These are phyloP conservation scores for Cladobotryum mycophilum DNA, from an alignment of 2,329 filamentous ascomycete species.

Conservation along the genomic window DNA sequence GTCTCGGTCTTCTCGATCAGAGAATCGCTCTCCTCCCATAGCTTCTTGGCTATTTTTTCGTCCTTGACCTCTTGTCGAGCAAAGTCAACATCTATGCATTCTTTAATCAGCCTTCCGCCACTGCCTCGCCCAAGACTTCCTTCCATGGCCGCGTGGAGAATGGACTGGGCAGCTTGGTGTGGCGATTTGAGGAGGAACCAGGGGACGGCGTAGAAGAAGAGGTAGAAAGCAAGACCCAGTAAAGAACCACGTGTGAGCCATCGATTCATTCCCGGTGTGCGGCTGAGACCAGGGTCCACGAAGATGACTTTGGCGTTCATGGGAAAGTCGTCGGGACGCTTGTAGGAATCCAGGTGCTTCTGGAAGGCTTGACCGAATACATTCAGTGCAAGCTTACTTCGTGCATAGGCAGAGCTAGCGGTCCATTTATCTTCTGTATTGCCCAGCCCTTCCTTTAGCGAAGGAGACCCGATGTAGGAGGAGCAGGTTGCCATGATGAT, in stretches of 20 bases:
- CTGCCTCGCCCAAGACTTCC: conserved; percentile 55
- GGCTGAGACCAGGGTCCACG: conserved; percentile 76
- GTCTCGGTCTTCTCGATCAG: conserved; percentile 79
- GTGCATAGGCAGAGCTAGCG: conserved; percentile 52
- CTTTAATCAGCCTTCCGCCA: conserved; percentile 76
- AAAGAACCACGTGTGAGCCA: conserved; percentile 84
- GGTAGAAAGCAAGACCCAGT: conserved; percentile 70
- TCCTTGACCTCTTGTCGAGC: conserved; percentile 69
- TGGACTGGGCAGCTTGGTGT: conserved; percentile 75
- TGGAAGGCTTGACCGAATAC: conserved; percentile 87
- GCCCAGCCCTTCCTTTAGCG: conserved; percentile 49
- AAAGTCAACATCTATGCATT: conserved; percentile 72
- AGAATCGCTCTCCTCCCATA: conserved; percentile 86
- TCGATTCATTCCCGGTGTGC: conserved; percentile 80
- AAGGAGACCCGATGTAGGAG: conserved; percentile 73
- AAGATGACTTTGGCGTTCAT: conserved; percentile 79
- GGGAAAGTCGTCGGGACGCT: conserved; percentile 74
- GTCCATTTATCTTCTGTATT: conserved; percentile 43
- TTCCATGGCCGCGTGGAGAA: conserved; percentile 84
- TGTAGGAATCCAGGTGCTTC: conserved; percentile 80
- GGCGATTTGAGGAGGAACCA: conserved; percentile 88
- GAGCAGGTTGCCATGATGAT: conserved; percentile 83
- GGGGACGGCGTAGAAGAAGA: conserved; percentile 70
- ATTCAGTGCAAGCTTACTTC: conserved; percentile 74
- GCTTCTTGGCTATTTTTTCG: conserved; percentile 70